Percentiles rank a stretch among this genome's conserved stretches.
Evolutionary conservation across 2,329 filamentous ascomycete genomes (phyloP).

Genomic region (Colletotrichum magnum): DNA sequence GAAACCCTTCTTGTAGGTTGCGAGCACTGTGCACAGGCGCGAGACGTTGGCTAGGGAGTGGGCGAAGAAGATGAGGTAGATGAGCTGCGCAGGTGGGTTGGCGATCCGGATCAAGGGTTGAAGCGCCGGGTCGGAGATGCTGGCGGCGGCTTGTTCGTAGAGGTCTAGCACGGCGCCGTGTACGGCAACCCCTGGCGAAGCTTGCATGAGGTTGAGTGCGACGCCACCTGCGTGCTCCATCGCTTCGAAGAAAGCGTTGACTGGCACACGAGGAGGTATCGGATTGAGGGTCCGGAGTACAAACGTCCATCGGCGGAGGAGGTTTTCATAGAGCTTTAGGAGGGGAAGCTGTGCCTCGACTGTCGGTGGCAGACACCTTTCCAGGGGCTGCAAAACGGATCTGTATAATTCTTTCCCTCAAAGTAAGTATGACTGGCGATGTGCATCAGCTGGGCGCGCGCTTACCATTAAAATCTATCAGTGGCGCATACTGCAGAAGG

Average conservation of each 20-base stretch:
- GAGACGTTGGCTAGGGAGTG: constrained; percentile 75
- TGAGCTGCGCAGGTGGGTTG: constrained; percentile 75
- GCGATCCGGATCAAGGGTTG: constrained; percentile 73
- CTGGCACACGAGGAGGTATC: constrained; percentile 53
- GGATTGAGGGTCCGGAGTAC: constrained; percentile 57
- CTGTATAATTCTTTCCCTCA: constrained; percentile 61
- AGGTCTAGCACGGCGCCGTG: constrained; percentile 77
- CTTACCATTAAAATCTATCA: constrained; percentile 70
- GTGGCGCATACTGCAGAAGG: constrained; percentile 68
- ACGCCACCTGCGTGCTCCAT: constrained; percentile 68
- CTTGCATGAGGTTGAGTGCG: constrained; percentile 72
- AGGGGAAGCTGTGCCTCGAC: constrained; percentile 70
- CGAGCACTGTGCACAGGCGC: constrained; percentile 78
- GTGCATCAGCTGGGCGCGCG: constrained; percentile 11
- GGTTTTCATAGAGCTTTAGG: constrained; percentile 75
- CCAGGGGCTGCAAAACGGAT: constrained; percentile 65
- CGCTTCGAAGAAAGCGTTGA: constrained; percentile 56
- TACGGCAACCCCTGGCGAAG: constrained; percentile 57
- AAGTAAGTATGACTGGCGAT: constrained; percentile 42
- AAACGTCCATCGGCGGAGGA: constrained; percentile 74
- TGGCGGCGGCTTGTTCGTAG: constrained; percentile 72
- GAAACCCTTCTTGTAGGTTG: constrained; percentile 81
- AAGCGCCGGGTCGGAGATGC: constrained; percentile 67
- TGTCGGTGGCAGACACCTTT: constrained; percentile 50
- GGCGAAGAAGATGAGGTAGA: constrained; percentile 81